Evolutionary conservation across 1,139 yeast genomes (phyloP).

Genomic region (Protomyces inundatus): DNA sequence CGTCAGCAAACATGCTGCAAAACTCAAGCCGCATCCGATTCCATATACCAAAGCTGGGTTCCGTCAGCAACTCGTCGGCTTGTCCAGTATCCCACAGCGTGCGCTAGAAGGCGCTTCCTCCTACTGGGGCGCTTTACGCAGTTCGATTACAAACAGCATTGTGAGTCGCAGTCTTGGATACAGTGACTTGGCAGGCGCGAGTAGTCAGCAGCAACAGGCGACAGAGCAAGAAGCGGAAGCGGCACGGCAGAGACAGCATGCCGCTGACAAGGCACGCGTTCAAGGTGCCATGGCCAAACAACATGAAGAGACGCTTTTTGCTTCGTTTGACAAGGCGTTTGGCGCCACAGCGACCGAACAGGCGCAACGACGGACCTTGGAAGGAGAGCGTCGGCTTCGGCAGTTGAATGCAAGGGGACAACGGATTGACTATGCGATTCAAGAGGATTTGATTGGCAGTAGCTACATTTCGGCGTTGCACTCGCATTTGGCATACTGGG

Average conservation of each 20-base stretch:
- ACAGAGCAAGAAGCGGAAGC: constrained; percentile 12
- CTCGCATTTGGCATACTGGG: constrained; percentile 84
- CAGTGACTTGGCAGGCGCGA: constrained; percentile 24
- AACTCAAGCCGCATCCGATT: constrained; percentile 55
- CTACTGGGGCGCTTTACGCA: constrained; percentile 41
- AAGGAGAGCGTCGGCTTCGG: constrained; percentile 38
- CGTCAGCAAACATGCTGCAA: constrained; percentile 40
- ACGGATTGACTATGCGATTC: constrained; percentile 73
- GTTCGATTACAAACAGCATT: constrained; percentile 32
- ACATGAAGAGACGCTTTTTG: constrained; percentile 30
- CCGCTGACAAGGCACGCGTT: constrained; percentile 1
- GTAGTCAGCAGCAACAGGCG: not conserved
- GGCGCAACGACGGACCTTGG: constrained; percentile 33
- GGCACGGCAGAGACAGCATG: constrained; percentile 8
- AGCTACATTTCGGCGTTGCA: constrained; percentile 66
- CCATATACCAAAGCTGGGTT: constrained; percentile 51
- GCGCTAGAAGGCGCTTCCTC: constrained; percentile 46
- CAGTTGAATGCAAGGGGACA: constrained; percentile 57
- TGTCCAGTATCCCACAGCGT: constrained; percentile 44
- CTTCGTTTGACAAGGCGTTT: constrained; percentile 34
- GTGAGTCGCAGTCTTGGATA: constrained; percentile 32
- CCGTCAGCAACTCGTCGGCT: constrained; percentile 45
- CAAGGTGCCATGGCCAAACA: constrained; percentile 10
- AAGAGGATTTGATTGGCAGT: constrained; percentile 74
- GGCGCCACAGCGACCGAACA: constrained; percentile 34